Base-by-base conservation (phyloP, 768 basidiomycete genomes). In the Lactifluus subvellereus region DNA sequence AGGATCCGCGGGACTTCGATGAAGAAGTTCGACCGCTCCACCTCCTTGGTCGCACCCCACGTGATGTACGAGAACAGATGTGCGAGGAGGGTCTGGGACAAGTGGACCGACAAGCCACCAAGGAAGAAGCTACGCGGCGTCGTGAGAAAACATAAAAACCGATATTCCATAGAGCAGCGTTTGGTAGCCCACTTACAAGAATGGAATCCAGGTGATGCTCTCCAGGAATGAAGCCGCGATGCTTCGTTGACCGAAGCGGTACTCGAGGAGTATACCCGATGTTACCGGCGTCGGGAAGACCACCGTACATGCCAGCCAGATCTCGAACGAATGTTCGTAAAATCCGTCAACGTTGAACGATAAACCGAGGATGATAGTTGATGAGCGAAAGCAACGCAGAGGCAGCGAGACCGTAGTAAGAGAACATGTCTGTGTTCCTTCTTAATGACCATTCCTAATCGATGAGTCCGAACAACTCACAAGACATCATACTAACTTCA, bases 1-100 rank as follows among this genome's bases (percentile, higher is more conserved):
- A 87, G 76, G 71, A 95, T 93, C 60, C 84, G 83, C 1, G 94
- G 94, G 13, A 94, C 84, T 73, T 96, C 93, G 59, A 88, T 83
- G 82, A 89, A 94, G 78, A 96, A 94, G 72, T 94, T 94, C 6
- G 88, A 90, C 53, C 84, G 80, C 73, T 94, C 87, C 45, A 94
- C 90, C 73, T 91, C 89, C 68, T 82, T 80, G 6, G 84, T 86
- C 37, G 83, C 78, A 5, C 78, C 76, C 84, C 84, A 85, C 13
- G 73, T 74, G 70, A 82, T 78, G 67, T 83, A 85, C 40, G 82
- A 82, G 70, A 84, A 80, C 20, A 84, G 33, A 71, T 85, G 84
- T 1, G 82, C 78, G 49, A 82, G 74, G 47, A 85, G 76, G 4
- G 84, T 82, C 37, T 78, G 72, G 0, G 78, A 76, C 64, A 85